Evolutionary conservation across 208 protist genomes (phyloP).

Genomic region (Novymonas esmeraldas): DNA sequence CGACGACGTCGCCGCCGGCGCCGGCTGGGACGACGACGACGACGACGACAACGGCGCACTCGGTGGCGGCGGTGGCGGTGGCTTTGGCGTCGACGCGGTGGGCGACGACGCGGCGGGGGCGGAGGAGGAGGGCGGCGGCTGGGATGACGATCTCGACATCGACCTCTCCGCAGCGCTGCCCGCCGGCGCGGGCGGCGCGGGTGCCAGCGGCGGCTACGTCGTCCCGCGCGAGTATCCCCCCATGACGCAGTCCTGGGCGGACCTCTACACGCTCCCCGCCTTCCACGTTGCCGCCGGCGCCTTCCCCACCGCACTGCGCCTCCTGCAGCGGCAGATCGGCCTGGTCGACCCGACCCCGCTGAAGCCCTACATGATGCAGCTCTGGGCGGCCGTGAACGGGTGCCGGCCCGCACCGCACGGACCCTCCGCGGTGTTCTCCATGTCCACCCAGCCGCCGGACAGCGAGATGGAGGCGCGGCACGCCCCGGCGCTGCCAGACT

Average conservation of each 20-base stretch:
- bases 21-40: conserved; percentile 66
- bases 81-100: conserved; percentile 3
- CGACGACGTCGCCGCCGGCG: conserved; percentile 38
- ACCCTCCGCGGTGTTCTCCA: conserved; percentile 41
- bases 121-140: conserved; percentile 48
- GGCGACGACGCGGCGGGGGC: conserved; percentile 21
- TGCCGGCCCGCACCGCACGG: conserved; percentile 44
- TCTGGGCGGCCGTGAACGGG: conserved; percentile 79
- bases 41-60: conserved; percentile 22
- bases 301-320: conserved; percentile 93
- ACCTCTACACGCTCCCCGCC: conserved; percentile 80
- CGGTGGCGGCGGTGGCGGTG: conserved; percentile 21
- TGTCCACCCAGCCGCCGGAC: conserved; percentile 44
- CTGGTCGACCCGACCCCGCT: conserved; percentile 92
- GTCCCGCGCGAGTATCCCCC: conserved; percentile 63
- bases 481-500: conserved; percentile 53
- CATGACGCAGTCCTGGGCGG: conserved; percentile 77
- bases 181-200: conserved; percentile 2
- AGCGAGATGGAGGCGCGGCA: conserved; percentile 41
- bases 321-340: conserved; percentile 91
- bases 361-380: conserved; percentile 84
- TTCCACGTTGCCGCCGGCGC: conserved; percentile 96
- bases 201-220: conserved; percentile 23
- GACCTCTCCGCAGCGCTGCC: conserved; percentile 41
- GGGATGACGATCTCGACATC: conserved; percentile 84